Conservation (phyloP, 495 filamentous ascomycete genomes). For the Tuber microsphaerosporum region DNA sequence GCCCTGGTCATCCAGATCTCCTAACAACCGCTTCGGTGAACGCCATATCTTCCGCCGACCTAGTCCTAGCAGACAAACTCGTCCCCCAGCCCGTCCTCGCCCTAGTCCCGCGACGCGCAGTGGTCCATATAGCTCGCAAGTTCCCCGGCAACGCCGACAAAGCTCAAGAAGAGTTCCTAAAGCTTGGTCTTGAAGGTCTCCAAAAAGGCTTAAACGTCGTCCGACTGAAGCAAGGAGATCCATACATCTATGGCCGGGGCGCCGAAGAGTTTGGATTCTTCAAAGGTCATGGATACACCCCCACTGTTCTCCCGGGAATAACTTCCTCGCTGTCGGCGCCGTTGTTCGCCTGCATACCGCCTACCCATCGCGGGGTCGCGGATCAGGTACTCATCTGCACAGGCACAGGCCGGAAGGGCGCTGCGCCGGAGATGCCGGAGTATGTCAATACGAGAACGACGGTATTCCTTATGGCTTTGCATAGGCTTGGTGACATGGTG, state of each 20-base stretch:
- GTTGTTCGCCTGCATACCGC: constrained; percentile 77
- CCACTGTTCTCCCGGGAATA: constrained; percentile 78
- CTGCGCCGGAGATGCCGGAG: constrained; percentile 67
- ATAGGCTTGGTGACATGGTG: constrained; percentile 68
- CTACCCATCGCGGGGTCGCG: constrained; percentile 79
- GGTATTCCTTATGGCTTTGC: constrained; percentile 93
- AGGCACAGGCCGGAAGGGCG: constrained; percentile 89
- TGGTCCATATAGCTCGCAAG: constrained; percentile 87
- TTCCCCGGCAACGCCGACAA: constrained; percentile 94
- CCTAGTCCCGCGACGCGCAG: constrained; percentile 80
- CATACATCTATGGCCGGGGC: constrained; percentile 89
- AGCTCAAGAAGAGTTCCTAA: constrained; percentile 85
- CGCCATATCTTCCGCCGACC: constrained; percentile 73
- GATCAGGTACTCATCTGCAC: constrained; percentile 93
- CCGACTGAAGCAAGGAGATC: constrained; percentile 90
- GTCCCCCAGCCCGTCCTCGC: constrained; percentile 81
- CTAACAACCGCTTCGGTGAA: constrained; percentile 82
- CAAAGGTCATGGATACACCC: constrained; percentile 57
- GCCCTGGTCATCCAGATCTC: constrained; percentile 84
- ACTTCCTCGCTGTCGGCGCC: constrained; percentile 81
- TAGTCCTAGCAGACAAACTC: constrained; percentile 92
- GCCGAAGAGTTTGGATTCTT: constrained; percentile 92
- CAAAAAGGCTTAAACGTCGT: constrained; percentile 70
- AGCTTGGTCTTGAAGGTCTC: constrained; percentile 64
- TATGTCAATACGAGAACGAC: constrained; percentile 72